Base-by-base conservation (phyloP, 2,329 filamentous ascomycete genomes). In the Colletotrichum incanum region DNA sequence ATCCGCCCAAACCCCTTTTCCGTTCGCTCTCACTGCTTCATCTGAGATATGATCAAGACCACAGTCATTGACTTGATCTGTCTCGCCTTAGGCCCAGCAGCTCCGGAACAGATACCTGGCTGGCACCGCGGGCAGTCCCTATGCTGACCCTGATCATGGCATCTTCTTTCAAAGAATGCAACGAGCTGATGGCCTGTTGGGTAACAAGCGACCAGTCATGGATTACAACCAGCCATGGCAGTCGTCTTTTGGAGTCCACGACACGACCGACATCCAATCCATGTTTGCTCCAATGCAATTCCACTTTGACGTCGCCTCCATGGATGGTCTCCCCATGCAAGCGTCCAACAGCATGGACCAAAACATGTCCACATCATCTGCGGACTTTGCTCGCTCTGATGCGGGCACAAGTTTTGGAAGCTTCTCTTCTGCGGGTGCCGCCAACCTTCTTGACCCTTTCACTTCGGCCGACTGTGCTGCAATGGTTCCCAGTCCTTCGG, bases 91-190 rank as follows among this genome's bases (percentile, higher is more conserved):
- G 73, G 65, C 26, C 56, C 65, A 68, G 60, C 67, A 74, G 41
- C 72, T 74, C 31, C 67, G 69, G 39, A 74, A 74, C 61, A 73
- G 72, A 47, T 74, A 74, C 56, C 72, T 72, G 50, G 64, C 71
- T 34, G 73, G 73, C 39, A 72, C 73, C 43, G 71, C 73, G 8
- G 71, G 71, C 43, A 74, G 73, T 49, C 73, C 73, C n/a, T 74
- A 58, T 28, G 67, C 67, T 18, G 64, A 71, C 34, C 55, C 47
- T 43, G 73, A 74, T 26, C 41, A 65, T 34, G 69, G 43, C 56
- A 61, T 63, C 23, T 50, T 71, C 49, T 67, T 58, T 41, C 67
- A 71, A 26, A 63, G 67, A 31, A 45, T 67, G 49, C 71, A 71
- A 47, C 47, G 64, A 49, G 37, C 49, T 43, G 70, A 72, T 14